A percentile compares a stretch with the other conserved stretches of the same genome.
Conservation (phyloP, 805 yeast species). For the Pichia pseudocactophila region DNA sequence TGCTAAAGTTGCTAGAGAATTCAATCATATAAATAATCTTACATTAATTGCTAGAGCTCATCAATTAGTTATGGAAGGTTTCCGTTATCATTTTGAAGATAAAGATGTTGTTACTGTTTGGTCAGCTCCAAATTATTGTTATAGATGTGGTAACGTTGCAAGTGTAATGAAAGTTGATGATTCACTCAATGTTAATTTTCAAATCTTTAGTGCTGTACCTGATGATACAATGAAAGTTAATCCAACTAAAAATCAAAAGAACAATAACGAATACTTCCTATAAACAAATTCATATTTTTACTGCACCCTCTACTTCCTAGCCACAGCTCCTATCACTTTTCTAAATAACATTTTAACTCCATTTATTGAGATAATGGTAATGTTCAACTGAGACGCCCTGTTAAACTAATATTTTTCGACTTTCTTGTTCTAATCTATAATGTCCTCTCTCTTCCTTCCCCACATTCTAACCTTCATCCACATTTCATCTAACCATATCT, state of each 20-base stretch:
- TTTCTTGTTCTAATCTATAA: not conserved
- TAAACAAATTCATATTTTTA: constrained; percentile 10
- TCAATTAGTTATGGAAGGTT: constrained; percentile 98
- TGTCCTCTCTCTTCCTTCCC: not conserved
- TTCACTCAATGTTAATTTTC: constrained; percentile 77
- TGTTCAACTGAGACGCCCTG: too few relatives aligned
- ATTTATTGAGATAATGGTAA: not conserved
- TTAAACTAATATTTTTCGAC: not conserved
- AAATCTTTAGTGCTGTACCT: constrained; percentile 91
- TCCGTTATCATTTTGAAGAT: constrained; percentile 91
- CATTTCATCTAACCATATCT: not conserved
- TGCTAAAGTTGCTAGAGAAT: constrained; percentile 86
- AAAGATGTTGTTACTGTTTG: constrained; percentile 96
- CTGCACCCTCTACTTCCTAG: too few relatives aligned
- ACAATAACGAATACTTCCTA: constrained; percentile 31
- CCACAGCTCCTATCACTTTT: not conserved
- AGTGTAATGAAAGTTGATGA: constrained; percentile 95
- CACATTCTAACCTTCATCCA: not conserved
- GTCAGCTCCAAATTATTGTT: constrained; percentile 97
- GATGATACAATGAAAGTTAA: constrained; percentile 48
- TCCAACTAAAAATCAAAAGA: constrained; percentile 29
- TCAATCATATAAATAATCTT: constrained; percentile 88
- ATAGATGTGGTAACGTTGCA: constrained; percentile 96
- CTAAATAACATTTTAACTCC: not conserved
- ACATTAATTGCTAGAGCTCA: constrained; percentile 91